Evolutionary conservation across 192 early-diverging fungal species (phyloP).

Genomic region (Coemansia sp.): DNA sequence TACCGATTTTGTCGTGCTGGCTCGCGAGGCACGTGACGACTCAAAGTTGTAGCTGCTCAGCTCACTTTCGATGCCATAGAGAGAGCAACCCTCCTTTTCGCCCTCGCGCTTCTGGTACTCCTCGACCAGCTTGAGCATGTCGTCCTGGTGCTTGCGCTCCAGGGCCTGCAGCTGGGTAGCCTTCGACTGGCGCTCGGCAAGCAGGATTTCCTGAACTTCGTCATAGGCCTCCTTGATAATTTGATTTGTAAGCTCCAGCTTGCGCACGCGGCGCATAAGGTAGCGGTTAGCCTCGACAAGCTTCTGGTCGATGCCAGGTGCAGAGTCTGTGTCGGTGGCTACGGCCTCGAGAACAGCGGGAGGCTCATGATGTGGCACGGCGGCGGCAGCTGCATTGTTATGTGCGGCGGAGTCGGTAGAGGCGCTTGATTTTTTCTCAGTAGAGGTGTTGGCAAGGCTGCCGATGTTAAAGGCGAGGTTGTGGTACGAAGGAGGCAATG

Average conservation of each 20-base stretch:
- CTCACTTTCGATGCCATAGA: slow-evolving; percentile 6
- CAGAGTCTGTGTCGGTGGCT: slow-evolving; percentile 13
- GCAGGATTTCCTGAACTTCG: slow-evolving; percentile 47
- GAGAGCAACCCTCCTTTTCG: slow-evolving; percentile 12
- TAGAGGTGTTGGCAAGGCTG: background rate
- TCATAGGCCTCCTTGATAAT: slow-evolving; percentile 46
- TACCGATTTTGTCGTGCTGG: slow-evolving; percentile 5
- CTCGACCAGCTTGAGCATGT: slow-evolving; percentile 28
- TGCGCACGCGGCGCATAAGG: slow-evolving; percentile 46
- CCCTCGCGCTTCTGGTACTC: slow-evolving; percentile 30
- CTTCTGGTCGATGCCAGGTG: slow-evolving; percentile 8
- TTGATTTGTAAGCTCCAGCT: slow-evolving; percentile 54
- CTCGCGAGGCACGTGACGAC: background rate
- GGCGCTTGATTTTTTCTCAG: background rate
- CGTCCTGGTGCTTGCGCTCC: slow-evolving; percentile 41
- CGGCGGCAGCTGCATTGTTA: slow-evolving; percentile 4
- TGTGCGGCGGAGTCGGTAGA: background rate
- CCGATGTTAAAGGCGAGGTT: background rate
- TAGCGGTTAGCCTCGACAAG: slow-evolving; percentile 28
- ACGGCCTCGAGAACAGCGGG: background rate
- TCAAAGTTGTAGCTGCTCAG: slow-evolving; percentile 11
- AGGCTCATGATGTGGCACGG: background rate
- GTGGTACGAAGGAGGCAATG: background rate
- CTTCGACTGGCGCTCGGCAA: slow-evolving; percentile 47
- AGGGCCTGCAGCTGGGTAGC: slow-evolving; percentile 26